Conservation (phyloP, 805 yeast species). For the Ogataea kodamae region DNA sequence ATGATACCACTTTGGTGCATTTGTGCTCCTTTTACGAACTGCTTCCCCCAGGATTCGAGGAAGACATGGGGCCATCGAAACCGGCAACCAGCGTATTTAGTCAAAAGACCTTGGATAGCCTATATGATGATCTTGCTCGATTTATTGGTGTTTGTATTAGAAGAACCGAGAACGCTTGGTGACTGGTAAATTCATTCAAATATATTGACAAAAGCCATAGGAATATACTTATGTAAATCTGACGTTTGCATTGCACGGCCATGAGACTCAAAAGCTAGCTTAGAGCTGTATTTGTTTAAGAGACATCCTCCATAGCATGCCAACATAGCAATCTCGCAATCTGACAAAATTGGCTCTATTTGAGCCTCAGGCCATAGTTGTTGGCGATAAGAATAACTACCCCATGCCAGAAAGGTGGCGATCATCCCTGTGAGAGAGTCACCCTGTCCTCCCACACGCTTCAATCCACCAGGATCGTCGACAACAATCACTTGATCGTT, state of each 20-base stretch:
- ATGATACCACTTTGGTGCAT: slow-evolving; percentile 44
- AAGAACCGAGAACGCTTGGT: slow-evolving; percentile 49
- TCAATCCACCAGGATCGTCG: slow-evolving; percentile 58
- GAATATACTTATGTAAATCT: slow-evolving; percentile 68
- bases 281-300: slow-evolving; percentile 62
- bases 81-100: slow-evolving; percentile 34
- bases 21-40: slow-evolving; percentile 74
- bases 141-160: slow-evolving; percentile 61
- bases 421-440: slow-evolving; percentile 85
- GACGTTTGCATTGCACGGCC: slow-evolving; percentile 85
- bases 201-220: slow-evolving; percentile 40
- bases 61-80: slow-evolving; percentile 38
- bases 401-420: slow-evolving; percentile 83
- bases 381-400: slow-evolving; percentile 55
- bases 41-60: slow-evolving; percentile 59
- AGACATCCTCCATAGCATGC: slow-evolving; percentile 72
- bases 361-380: slow-evolving; percentile 53
- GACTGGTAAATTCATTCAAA: slow-evolving; percentile 8
- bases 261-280: slow-evolving; percentile 57
- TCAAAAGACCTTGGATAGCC: slow-evolving; percentile 47
- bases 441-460: slow-evolving; percentile 96
- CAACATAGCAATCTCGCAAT: slow-evolving; percentile 37
- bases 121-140: slow-evolving; percentile 64
- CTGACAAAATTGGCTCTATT: slow-evolving; percentile 29
- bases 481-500: slow-evolving; percentile 42